Percentiles rank a stretch among this genome's conserved stretches.
These are phyloP conservation scores for Sparassis latifolia DNA, from an alignment of 1,284 basidiomycete species.

Conservation along the genomic window DNA sequence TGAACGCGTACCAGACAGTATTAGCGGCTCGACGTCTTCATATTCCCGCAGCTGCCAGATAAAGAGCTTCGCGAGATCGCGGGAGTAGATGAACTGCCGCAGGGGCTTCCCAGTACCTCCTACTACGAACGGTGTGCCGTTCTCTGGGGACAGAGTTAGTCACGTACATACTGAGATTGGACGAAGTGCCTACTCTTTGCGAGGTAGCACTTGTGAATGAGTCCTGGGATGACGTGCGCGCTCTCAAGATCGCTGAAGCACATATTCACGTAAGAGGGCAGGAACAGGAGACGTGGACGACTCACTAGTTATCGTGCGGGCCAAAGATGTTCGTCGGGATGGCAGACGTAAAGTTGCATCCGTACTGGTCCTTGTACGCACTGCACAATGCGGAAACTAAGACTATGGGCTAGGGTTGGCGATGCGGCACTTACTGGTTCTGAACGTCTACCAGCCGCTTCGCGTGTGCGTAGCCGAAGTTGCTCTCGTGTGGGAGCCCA, in stretches of 20 bases:
- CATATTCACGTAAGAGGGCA: slow-evolving; percentile 3
- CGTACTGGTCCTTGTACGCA: slow-evolving; percentile 88
- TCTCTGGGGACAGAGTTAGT: slow-evolving; percentile 43
- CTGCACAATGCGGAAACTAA: slow-evolving; percentile 29
- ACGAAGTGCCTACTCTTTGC: slow-evolving; percentile 61
- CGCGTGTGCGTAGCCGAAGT: slow-evolving; percentile 90
- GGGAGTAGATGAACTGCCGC: slow-evolving; percentile 92
- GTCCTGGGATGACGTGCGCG: slow-evolving; percentile 82
- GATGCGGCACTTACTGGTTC: slow-evolving; percentile 60
- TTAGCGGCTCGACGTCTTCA: slow-evolving; percentile 82
- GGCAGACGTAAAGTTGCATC: slow-evolving; percentile 85
- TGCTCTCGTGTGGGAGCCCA: slow-evolving; percentile 83
- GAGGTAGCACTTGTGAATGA: slow-evolving; percentile 85
- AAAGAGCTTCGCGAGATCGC: slow-evolving; percentile 86
- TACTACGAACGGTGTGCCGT: slow-evolving; percentile 77
- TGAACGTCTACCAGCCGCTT: slow-evolving; percentile 92
- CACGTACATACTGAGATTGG: not conserved
- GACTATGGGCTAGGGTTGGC: no score
- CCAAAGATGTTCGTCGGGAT: slow-evolving; percentile 93
- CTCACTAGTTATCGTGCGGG: slow-evolving; percentile 74
- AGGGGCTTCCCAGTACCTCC: slow-evolving; percentile 82
- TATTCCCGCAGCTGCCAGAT: slow-evolving; percentile 89
- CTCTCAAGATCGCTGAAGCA: slow-evolving; percentile 63
- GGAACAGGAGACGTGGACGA: slow-evolving; percentile 1
- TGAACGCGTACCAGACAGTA: slow-evolving; percentile 60